Conservation (phyloP, 2,329 filamentous ascomycete genomes). For the Claviceps spartinae region DNA sequence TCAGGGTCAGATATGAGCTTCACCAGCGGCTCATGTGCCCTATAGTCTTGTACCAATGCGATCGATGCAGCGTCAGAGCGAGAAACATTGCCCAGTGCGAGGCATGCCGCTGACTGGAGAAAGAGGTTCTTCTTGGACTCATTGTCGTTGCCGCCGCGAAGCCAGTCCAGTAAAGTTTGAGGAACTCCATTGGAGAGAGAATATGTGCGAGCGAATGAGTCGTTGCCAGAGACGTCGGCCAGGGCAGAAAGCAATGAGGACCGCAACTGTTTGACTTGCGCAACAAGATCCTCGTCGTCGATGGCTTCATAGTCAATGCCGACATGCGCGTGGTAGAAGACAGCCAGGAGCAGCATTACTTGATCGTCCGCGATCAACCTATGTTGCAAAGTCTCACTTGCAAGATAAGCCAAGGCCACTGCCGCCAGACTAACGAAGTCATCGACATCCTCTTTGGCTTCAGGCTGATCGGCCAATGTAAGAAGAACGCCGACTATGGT, state of each 20-base stretch:
- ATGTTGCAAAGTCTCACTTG: constrained; percentile 37
- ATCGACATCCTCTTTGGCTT: constrained; percentile 33
- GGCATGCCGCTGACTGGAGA: constrained; percentile 44
- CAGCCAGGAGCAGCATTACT: constrained; percentile 30
- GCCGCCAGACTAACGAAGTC: constrained; percentile 39
- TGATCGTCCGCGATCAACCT: constrained; percentile 27
- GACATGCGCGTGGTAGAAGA: constrained; percentile 34
- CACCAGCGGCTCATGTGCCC: constrained; percentile 31
- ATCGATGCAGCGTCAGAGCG: constrained; percentile 41
- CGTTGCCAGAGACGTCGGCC: constrained; percentile 38
- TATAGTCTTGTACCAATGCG: constrained; percentile 31
- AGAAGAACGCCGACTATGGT: constrained; percentile 37
- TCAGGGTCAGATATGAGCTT: constrained; percentile 27
- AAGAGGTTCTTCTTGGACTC: constrained; percentile 10
- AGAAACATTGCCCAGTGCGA: constrained; percentile 47
- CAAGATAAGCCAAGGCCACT: constrained; percentile 42
- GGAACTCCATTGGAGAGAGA: constrained; percentile 29
- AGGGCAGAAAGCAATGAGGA: constrained; percentile 36
- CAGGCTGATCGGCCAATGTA: constrained; percentile 28
- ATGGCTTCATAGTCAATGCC: constrained; percentile 24
- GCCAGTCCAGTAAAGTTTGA: constrained; percentile 33
- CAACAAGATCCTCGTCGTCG: constrained; percentile 31
- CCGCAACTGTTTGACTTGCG: constrained; percentile 33
- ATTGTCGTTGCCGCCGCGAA: constrained; percentile 20
- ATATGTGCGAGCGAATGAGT: constrained; percentile 29